Conservation (phyloP, 768 basidiomycete genomes). For the Royoungia palumana region DNA sequence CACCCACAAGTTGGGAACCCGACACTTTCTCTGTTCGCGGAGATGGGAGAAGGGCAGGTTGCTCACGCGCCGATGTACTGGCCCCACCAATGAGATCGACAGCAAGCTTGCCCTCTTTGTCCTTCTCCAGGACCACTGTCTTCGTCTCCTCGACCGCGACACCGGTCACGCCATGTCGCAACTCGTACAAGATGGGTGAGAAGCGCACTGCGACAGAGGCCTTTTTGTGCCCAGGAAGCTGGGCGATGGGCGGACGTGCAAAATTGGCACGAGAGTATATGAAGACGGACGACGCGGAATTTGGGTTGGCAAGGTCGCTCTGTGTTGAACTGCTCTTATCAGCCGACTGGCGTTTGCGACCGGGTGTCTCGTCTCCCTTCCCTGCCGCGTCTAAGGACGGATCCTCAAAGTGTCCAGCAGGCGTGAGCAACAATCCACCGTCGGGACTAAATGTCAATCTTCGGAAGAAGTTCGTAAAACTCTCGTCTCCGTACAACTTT, state of each 20-base stretch:
- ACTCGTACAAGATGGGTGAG: constrained; percentile 88
- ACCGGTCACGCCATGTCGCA: constrained; percentile 58
- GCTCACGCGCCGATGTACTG: constrained; percentile 10
- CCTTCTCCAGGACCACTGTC: constrained; percentile 64
- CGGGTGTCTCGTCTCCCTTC: constrained; percentile 42
- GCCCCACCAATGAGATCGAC: constrained; percentile 55
- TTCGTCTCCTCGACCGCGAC: constrained; percentile 40
- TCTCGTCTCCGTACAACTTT: constrained; percentile 93
- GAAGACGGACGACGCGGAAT: constrained; percentile 70
- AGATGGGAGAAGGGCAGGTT: constrained; percentile 5
- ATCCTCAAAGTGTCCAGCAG: constrained; percentile 97
- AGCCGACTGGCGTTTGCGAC: constrained; percentile 54
- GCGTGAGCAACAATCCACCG: constrained; percentile 88
- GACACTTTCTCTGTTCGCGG: constrained; percentile 18
- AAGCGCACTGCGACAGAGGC: constrained; percentile 92
- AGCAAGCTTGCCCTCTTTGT: constrained; percentile 55
- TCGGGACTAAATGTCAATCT: constrained; percentile 93
- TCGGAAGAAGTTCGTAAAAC: constrained; percentile 93
- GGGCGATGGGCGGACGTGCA: constrained; percentile 87
- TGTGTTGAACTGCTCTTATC: constrained; percentile 27
- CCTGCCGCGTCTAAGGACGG: constrained; percentile 50
- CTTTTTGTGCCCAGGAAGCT: constrained; percentile 94
- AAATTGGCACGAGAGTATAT: constrained; percentile 97
- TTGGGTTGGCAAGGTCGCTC: constrained; percentile 31
- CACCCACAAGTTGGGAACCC: constrained; percentile 1